These are phyloP conservation scores for Brettanomyces naardenensis DNA, from an alignment of 805 yeast species.

Conservation along the genomic window DNA sequence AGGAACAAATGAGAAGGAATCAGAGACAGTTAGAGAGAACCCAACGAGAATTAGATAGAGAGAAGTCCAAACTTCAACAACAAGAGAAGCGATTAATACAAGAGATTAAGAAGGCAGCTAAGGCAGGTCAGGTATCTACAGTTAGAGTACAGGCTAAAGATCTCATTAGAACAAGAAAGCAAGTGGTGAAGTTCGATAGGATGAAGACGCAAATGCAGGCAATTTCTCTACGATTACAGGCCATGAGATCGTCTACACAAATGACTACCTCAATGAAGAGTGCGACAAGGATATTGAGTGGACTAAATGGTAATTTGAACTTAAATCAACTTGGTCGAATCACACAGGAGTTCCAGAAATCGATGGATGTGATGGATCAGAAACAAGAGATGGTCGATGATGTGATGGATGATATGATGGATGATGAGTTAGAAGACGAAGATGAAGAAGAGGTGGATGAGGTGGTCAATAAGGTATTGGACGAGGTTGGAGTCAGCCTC, in stretches of 20 bases:
- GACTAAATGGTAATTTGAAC: slow-evolving; percentile 84
- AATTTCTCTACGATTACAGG: slow-evolving; percentile 81
- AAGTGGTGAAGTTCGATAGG: slow-evolving; percentile 79
- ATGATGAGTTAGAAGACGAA: slow-evolving; percentile 75
- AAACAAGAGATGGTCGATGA: slow-evolving; percentile 99
- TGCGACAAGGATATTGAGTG: slow-evolving; percentile 75
- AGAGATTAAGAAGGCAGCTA: slow-evolving; percentile 89
- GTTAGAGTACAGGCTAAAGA: slow-evolving; percentile 96
- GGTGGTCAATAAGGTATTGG: slow-evolving; percentile 83
- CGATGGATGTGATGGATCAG: slow-evolving; percentile 96
- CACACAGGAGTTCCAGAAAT: slow-evolving; percentile 91
- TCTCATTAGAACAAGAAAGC: slow-evolving; percentile 76
- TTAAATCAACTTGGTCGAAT: slow-evolving; percentile 81
- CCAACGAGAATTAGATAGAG: slow-evolving; percentile 87
- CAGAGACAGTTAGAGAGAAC: slow-evolving; percentile 93
- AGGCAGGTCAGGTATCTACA: slow-evolving; percentile 79
- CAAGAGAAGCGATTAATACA: slow-evolving; percentile 84
- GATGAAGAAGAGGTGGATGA: slow-evolving; percentile 84
- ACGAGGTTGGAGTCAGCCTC: slow-evolving; percentile 91
- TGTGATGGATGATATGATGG: slow-evolving; percentile 95
- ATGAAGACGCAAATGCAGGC: slow-evolving; percentile 97
- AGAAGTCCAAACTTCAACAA: slow-evolving; percentile 72
- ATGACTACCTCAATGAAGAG: slow-evolving; percentile 94
- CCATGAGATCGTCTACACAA: slow-evolving; percentile 88
- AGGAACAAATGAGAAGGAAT: slow-evolving; percentile 88